Evolutionary conservation across 129 eudicot genomes (phyloP), one percentile per base, ranked within the genome.

Genomic region (Artemisia annua): DNA sequence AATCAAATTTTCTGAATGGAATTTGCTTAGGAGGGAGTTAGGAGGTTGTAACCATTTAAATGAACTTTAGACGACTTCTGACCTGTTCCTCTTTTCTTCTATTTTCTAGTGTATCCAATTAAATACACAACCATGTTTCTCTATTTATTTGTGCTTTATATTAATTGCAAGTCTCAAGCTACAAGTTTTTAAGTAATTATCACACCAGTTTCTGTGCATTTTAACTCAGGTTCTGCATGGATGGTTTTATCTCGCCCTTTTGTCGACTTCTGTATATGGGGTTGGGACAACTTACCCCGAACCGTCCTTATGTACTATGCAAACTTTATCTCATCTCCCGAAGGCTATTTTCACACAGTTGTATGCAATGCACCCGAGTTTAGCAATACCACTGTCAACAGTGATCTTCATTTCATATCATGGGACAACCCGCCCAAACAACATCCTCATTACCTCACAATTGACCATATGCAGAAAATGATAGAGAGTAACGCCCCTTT

Each of bases 351-450:
- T 71, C 96, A 89, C 76, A 89, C 96, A 12, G 96, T 89, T 1
- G 53, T 84, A 44, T 89, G 96, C 51, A 89, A 89, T 16, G 76
- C 90, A n/a, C 79, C 63, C 3, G 88, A 87, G 74, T 89, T 89
- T 48, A 72, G 70, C 3, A 82, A 84, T 71, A 86, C 92, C 16
- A 83, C 92, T 0, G 82, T 89, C 58, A 85, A 83, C 78, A 76
- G 60, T 49, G 96, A 89, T 69, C 92, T 89, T 57, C 96, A 89
- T 77, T 89, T 70, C 79, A 89, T 89, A 49, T 71, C 96, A 3
- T 89, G 96, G 96, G 96, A 89, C 75, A 80, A 82, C 50, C 96
- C 96, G 5, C 96, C 96, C 1, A 80, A 82, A 77, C 96, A 89
- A 72, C 96, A 89, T 24, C 96, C 96, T 4, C 89, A 79, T 61